A percentile compares a stretch with the other conserved stretches of the same genome.
Evolutionary conservation across 2,329 filamentous ascomycete genomes (phyloP).

Genomic region (Ambrosiella beaveri): DNA sequence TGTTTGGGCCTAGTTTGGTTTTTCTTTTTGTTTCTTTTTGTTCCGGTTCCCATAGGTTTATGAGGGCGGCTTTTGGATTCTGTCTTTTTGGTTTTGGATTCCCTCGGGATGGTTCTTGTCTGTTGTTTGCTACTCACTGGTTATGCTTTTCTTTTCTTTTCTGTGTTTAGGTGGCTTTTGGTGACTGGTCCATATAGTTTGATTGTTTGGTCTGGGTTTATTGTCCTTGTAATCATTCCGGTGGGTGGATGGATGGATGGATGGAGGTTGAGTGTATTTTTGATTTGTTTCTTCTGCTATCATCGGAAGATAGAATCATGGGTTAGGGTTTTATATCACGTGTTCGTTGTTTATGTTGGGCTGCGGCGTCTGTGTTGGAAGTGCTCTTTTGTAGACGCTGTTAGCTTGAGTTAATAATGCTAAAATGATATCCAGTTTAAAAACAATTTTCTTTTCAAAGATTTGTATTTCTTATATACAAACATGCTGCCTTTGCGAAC

Average conservation of each 20-base stretch:
- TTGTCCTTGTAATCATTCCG: background rate
- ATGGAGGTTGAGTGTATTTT: background rate
- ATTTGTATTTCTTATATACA: background rate
- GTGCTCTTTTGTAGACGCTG: background rate
- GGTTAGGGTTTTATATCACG: background rate
- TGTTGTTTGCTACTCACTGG: background rate
- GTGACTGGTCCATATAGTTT: background rate
- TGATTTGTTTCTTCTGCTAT: no score
- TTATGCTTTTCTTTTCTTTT: no score
- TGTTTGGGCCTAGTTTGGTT: no score
- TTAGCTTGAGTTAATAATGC: background rate
- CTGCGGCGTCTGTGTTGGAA: background rate
- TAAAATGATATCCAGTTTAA: background rate
- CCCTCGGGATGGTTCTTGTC: background rate
- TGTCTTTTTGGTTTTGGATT: conserved; percentile 7
- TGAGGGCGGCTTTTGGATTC: background rate
- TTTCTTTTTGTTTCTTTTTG: background rate
- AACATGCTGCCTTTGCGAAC: no score
- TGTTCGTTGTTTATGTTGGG: background rate
- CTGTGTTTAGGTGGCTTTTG: background rate
- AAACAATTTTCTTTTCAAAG: background rate
- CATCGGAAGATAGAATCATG: background rate
- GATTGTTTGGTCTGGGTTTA: background rate
- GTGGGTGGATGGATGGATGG: background rate
- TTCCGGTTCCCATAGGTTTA: background rate